phyloP scores from a whole-genome alignment of 257 asterid species.

The Solanum pinnatisectum region DNA sequence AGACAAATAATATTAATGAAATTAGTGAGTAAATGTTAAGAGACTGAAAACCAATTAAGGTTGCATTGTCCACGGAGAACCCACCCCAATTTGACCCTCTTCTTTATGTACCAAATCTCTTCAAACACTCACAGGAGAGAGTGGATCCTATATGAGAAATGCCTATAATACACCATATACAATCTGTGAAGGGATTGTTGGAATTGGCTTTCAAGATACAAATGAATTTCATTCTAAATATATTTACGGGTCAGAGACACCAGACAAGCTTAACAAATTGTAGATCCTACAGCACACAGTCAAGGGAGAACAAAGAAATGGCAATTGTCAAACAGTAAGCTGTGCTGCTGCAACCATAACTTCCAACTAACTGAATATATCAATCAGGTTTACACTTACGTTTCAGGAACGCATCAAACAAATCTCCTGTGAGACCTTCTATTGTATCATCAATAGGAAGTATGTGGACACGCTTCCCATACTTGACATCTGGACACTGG shows the following conservation, averaged over 20 bases:
- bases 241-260: not conserved
- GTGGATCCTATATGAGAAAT: not conserved
- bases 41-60: not conserved
- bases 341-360: not conserved
- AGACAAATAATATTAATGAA: not conserved
- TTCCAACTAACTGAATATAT: not conserved
- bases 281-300: not conserved
- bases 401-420: conserved; percentile 31
- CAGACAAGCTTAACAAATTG: not conserved
- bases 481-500: conserved; percentile 37
- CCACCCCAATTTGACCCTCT: not conserved
- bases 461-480: conserved; percentile 35
- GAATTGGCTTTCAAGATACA: not conserved
- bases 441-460: conserved; percentile 43
- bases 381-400: conserved; percentile 15
- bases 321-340: not conserved
- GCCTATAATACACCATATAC: not conserved
- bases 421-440: conserved; percentile 42
- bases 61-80: not conserved
- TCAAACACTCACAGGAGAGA: not conserved
- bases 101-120: not conserved
- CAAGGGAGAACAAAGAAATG: not conserved
- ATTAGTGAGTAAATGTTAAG: not conserved
- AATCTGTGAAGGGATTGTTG: not conserved
- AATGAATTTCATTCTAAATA: not conserved